These are phyloP conservation scores for Phytophthora sansomeana DNA, from an alignment of 352 stramenopile genomes.

Conservation along the genomic window DNA sequence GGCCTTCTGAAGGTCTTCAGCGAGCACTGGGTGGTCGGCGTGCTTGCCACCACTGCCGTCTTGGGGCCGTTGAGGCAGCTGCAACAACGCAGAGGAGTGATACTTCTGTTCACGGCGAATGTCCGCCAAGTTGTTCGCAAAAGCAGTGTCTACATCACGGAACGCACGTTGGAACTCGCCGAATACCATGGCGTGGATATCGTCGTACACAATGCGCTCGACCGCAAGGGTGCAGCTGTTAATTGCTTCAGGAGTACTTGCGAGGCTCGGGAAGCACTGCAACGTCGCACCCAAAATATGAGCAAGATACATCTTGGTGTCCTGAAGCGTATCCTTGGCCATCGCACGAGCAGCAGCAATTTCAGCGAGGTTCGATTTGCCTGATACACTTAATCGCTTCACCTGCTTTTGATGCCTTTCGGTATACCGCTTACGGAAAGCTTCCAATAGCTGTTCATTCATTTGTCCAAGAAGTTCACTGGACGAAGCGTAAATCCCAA, in stretches of 20 bases:
- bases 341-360: constrained; percentile 11
- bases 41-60: constrained; percentile 6
- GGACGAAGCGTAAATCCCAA: constrained; percentile 57
- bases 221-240: constrained; percentile 60
- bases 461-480: constrained; percentile 71
- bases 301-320: constrained; percentile 75
- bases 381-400: constrained; percentile 22
- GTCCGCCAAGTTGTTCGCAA: constrained; percentile 54
- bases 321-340: constrained; percentile 62
- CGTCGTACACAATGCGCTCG: constrained; percentile 72
- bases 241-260: constrained; percentile 58
- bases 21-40: constrained; percentile 16
- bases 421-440: constrained; percentile 51
- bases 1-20: constrained; percentile 51
- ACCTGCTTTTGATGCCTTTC: constrained; percentile 35
- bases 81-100: constrained; percentile 36
- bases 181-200: constrained; percentile 73
- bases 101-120: constrained; percentile 62
- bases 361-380: constrained; percentile 13
- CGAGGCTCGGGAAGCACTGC: constrained; percentile 66
- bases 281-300: constrained; percentile 65
- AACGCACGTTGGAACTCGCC: constrained; percentile 58
- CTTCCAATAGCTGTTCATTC: constrained; percentile 60
- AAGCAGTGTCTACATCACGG: constrained; percentile 48
- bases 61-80: constrained; percentile 19